Evolutionary conservation across 805 yeast species (phyloP).

Genomic region (Metschnikowia lachancei): DNA sequence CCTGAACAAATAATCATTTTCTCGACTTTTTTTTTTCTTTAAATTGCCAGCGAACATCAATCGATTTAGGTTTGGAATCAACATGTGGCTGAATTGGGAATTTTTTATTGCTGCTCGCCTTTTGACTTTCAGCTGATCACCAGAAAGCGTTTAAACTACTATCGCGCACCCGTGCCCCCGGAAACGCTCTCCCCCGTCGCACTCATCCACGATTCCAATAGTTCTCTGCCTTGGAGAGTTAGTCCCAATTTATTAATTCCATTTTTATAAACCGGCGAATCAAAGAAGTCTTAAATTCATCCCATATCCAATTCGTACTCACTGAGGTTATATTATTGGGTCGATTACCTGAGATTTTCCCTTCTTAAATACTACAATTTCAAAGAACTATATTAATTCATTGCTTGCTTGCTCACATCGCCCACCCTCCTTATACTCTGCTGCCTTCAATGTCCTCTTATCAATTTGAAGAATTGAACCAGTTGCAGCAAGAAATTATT

Average conservation of each 20-base stretch:
- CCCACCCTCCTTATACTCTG: conserved; percentile 1
- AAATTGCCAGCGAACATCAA: too few species aligned
- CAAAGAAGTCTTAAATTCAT: background rate
- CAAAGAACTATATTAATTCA: background rate
- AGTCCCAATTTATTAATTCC: background rate
- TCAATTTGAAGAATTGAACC: conserved; percentile 52
- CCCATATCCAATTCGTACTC: background rate
- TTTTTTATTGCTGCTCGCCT: too few species aligned
- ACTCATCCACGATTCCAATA: conserved; percentile 8
- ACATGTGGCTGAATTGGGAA: too few species aligned
- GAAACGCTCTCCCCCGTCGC: conserved; percentile 5
- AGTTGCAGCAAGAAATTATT: conserved; percentile 54
- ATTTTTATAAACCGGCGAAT: background rate
- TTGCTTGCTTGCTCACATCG: conserved; percentile 10
- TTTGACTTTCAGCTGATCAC: too few species aligned
- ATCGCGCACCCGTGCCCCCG: conserved; percentile 11
- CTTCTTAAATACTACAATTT: background rate
- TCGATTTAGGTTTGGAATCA: too few species aligned
- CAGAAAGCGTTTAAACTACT: background rate
- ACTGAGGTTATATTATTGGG: background rate
- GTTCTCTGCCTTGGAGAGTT: background rate
- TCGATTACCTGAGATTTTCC: background rate
- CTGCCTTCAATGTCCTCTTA: conserved; percentile 15
- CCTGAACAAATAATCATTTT: too few species aligned
- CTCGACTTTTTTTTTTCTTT: too few species aligned